Conservation (phyloP, 148 eudicot genomes). For the Rhododendron mucronatum region DNA sequence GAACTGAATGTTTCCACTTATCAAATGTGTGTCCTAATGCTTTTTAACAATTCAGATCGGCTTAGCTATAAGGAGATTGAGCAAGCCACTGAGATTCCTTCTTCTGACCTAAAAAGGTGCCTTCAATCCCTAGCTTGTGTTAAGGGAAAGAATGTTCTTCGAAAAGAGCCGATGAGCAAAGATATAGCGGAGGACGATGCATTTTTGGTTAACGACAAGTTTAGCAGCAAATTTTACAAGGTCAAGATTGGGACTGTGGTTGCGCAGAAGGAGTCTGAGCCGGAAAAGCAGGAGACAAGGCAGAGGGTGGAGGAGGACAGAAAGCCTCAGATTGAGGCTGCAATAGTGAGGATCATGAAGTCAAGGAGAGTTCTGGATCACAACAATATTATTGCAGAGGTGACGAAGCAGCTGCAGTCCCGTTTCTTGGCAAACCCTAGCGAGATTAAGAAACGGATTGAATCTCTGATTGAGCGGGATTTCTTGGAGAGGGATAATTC, state of each 20-base stretch:
- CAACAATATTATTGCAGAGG: constrained; percentile 73
- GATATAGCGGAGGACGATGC: constrained; percentile 60
- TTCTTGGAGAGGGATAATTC: constrained; percentile 74
- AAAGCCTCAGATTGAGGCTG: constrained; percentile 86
- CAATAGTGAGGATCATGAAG: constrained; percentile 80
- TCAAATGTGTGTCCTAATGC: constrained; percentile 86
- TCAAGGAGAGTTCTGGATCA: constrained; percentile 59
- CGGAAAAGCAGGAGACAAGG: constrained; percentile 79
- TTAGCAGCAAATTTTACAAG: constrained; percentile 69
- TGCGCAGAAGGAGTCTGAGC: constrained; percentile 38
- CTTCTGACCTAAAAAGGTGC: constrained; percentile 65
- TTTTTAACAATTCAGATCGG: constrained; percentile 64
- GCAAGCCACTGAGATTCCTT: constrained; percentile 70
- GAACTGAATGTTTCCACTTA: constrained; percentile 77
- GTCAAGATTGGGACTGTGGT: constrained; percentile 14
- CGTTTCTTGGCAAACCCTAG: neutral
- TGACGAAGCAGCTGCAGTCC: constrained; percentile 8
- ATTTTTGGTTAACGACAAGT: constrained; percentile 68
- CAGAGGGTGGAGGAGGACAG: constrained; percentile 84
- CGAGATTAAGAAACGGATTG: neutral
- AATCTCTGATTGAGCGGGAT: constrained; percentile 64
- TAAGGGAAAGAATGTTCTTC: constrained; percentile 74
- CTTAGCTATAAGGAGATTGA: constrained; percentile 75
- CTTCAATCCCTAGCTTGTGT: constrained; percentile 76
- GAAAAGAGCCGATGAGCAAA: constrained; percentile 79